Evolutionary conservation across 192 early-diverging fungal species (phyloP), one percentile per base, ranked within the genome.

Genomic region (Coemansia sp.): DNA sequence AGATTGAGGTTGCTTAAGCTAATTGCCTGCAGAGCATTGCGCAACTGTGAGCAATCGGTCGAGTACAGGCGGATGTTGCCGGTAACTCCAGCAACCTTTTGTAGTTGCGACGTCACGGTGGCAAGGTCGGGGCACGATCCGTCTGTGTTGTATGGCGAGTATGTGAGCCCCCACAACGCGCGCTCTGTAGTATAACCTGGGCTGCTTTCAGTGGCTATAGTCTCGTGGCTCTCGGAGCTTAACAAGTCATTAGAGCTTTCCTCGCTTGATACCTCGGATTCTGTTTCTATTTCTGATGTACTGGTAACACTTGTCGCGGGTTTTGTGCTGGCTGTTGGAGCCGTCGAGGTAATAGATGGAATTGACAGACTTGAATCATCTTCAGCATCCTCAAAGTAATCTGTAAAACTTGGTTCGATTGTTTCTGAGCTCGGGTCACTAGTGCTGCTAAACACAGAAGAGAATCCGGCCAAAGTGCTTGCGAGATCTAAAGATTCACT

Each of bases 51-150:
- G 64, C 78, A 81, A 64, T 81, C 78, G 17, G 78, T 72, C 7
- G 78, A 75, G 48, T 75, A 81, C 28, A 81, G 66, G 21, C 78
- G 78, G 47, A 81, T 73, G 66, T 81, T 75, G 28, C 53, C 36
- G 44, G 78, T 69, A 0, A 72, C 73, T 1, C 17, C 17, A 0
- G 69, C 73, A 1, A 81, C 62, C 47, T 65, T 72, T 17, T 67
- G 28, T 23, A 81, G 73, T 26, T 81, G 66, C 2, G 36, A 49
- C 2, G 73, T 31, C 26, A 75, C 73, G 2, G 65, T 53, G 15
- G n/a, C 55, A 17, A 62, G 46, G 37, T 72, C 69, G 0, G 78
- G 69, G 62, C 78, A 81, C 10, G 78, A 75, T 3, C 73, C 74
- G 28, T 81, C 78, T 17, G 52, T 59, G 56, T 81, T 81, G 60